These are phyloP conservation scores for Thraustotheca clavata DNA, from an alignment of 352 stramenopile species.

Conservation along the genomic window DNA sequence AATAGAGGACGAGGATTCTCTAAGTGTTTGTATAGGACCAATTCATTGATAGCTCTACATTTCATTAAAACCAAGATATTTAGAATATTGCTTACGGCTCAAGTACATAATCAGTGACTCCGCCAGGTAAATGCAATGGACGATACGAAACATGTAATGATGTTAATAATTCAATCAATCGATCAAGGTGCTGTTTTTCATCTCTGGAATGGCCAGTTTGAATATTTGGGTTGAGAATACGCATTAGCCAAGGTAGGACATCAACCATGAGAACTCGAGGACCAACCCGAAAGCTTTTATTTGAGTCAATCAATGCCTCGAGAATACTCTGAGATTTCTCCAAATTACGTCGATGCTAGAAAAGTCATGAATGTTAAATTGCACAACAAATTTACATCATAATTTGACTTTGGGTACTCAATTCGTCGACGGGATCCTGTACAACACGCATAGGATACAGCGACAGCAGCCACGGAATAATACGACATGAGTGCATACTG, in stretches of 20 bases:
- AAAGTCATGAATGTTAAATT: background rate
- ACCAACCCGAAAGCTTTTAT: constrained; percentile 49
- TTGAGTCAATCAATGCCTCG: constrained; percentile 47
- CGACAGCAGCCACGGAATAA: constrained; percentile 59
- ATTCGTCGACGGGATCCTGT: constrained; percentile 60
- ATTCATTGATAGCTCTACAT: constrained; percentile 52
- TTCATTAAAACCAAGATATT: background rate
- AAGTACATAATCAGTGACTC: constrained; percentile 56
- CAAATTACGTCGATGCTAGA: constrained; percentile 32
- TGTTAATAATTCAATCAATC: constrained; percentile 71
- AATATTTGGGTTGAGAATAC: constrained; percentile 53
- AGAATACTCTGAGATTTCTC: constrained; percentile 65
- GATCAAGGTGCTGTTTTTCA: constrained; percentile 54
- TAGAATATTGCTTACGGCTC: constrained; percentile 49
- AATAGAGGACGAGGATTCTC: constrained; percentile 32
- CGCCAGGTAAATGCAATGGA: constrained; percentile 54
- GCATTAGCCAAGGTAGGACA: constrained; percentile 64
- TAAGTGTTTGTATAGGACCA: constrained; percentile 43
- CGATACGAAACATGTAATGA: constrained; percentile 67
- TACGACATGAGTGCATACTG: constrained; percentile 65
- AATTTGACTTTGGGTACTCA: constrained; percentile 57
- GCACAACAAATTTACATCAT: constrained; percentile 26
- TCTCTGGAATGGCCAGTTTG: constrained; percentile 52
- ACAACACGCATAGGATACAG: constrained; percentile 59
- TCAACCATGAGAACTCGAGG: constrained; percentile 53